A percentile compares a stretch with the other conserved stretches of the same genome.
Conservation (phyloP, 257 asterid species). For the Eustoma russellianum region DNA sequence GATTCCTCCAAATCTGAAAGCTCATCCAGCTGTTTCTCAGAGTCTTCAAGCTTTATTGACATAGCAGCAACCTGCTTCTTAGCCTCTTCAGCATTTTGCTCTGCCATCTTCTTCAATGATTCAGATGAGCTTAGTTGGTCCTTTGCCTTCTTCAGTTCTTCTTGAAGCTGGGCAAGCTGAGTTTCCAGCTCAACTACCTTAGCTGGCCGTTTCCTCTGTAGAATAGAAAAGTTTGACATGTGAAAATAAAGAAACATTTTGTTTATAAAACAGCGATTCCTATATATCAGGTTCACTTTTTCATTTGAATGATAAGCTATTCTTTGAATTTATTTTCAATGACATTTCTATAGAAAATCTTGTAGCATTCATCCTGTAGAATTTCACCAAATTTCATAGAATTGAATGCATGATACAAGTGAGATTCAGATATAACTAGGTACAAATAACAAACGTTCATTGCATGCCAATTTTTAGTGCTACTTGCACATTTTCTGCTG, state of each 20-base stretch:
- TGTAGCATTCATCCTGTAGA: too few relatives aligned
- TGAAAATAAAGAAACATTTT: background rate
- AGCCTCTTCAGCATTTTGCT: slow-evolving; percentile 66
- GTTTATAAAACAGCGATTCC: too few relatives aligned
- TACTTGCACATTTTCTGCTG: too few relatives aligned
- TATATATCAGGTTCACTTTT: too few relatives aligned
- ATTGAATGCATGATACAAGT: too few relatives aligned
- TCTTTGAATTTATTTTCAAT: too few relatives aligned
- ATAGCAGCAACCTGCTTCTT: slow-evolving; percentile 45
- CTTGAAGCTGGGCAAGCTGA: slow-evolving; percentile 63
- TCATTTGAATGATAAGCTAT: too few relatives aligned
- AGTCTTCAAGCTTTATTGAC: slow-evolving; percentile 53
- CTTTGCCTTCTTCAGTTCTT: slow-evolving; percentile 59
- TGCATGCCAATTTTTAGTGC: too few relatives aligned
- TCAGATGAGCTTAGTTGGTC: slow-evolving; percentile 68
- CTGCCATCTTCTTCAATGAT: slow-evolving; percentile 52
- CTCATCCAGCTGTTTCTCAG: slow-evolving; percentile 55
- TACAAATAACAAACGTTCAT: too few relatives aligned
- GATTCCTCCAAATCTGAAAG: slow-evolving; percentile 71
- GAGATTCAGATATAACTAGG: too few relatives aligned
- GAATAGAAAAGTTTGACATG: background rate
- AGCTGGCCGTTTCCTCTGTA: slow-evolving; percentile 52
- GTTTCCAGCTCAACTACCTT: slow-evolving; percentile 52
- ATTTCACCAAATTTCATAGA: too few relatives aligned
- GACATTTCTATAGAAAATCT: too few relatives aligned